phyloP scores from a whole-genome alignment of 148 eudicot species.

The Chenopodium formosanum region DNA sequence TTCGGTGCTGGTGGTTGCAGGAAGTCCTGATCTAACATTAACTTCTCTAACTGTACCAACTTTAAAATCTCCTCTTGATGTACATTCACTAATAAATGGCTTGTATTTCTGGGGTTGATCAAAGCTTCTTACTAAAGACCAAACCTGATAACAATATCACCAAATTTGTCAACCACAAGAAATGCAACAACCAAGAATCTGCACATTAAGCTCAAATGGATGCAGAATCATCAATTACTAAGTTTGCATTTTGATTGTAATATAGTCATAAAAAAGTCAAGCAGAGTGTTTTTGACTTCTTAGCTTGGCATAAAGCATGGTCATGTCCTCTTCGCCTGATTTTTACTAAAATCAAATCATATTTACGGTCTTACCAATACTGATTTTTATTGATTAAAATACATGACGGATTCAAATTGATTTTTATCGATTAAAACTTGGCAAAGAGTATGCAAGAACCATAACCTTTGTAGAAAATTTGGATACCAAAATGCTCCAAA shows the following conservation, averaged over 20 bases:
- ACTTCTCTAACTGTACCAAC: constrained; percentile 63
- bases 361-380: too few species aligned
- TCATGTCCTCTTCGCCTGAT: too few species aligned
- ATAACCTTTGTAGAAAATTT: not conserved
- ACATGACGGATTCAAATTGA: too few species aligned
- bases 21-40: constrained; percentile 64
- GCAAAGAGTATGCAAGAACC: not conserved
- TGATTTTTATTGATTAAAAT: too few species aligned
- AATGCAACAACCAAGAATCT: not conserved
- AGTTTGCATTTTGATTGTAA: not conserved
- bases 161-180: not conserved
- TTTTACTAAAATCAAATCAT: too few species aligned
- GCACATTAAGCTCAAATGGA: not conserved
- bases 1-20: constrained; percentile 62
- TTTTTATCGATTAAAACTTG: not conserved
- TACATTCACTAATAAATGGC: constrained; percentile 62
- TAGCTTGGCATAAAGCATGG: too few species aligned
- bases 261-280: not conserved
- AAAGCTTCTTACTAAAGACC: constrained; percentile 64
- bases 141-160: constrained; percentile 40
- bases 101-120: constrained; percentile 73
- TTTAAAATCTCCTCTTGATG: constrained; percentile 43
- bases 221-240: not conserved
- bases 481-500: not conserved
- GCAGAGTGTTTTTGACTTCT: too few species aligned